phyloP scores from a whole-genome alignment of 2,329 filamentous ascomycete genomes.

The Exophiala sp. region DNA sequence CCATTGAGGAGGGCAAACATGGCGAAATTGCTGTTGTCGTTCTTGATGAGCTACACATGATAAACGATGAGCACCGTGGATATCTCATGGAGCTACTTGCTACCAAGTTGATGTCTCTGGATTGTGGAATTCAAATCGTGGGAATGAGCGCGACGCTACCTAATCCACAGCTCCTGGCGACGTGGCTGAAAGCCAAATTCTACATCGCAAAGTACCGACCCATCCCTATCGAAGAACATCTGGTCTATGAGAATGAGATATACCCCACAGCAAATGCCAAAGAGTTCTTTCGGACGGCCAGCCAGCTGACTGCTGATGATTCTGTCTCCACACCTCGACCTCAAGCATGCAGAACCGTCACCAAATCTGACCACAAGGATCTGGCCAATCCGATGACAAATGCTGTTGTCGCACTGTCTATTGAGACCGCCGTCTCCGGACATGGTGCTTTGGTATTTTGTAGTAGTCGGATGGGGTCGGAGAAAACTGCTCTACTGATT shows the following conservation, averaged over 20 bases:
- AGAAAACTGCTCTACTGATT: conserved; percentile 65
- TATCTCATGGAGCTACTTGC: conserved; percentile 72
- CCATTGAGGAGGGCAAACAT: conserved; percentile 68
- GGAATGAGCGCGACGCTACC: conserved; percentile 78
- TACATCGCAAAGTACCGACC: conserved; percentile 71
- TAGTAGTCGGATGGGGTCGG: conserved; percentile 64
- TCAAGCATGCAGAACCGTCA: conserved; percentile 43
- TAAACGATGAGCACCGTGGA: conserved; percentile 71
- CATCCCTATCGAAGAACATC: conserved; percentile 70
- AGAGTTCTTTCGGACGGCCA: conserved; percentile 56
- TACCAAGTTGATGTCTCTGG: conserved; percentile 68
- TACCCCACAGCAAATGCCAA: conserved; percentile 61
- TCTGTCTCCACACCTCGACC: conserved; percentile 33
- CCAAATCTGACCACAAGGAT: conserved; percentile 58
- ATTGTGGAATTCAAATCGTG: conserved; percentile 62
- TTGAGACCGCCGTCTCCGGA: conserved; percentile 65
- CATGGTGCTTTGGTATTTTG: conserved; percentile 73
- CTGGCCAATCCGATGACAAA: conserved; percentile 65
- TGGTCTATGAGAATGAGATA: conserved; percentile 67
- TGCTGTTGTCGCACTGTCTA: conserved; percentile 65
- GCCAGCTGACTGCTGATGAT: conserved; percentile 44
- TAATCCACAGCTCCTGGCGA: conserved; percentile 65
- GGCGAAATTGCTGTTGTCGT: conserved; percentile 64
- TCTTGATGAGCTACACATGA: conserved; percentile 77
- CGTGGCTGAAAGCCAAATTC: conserved; percentile 67